Evolutionary conservation across 768 basidiomycete species (phyloP).

Genomic region (Phlebiopsis flavidoalba): DNA sequence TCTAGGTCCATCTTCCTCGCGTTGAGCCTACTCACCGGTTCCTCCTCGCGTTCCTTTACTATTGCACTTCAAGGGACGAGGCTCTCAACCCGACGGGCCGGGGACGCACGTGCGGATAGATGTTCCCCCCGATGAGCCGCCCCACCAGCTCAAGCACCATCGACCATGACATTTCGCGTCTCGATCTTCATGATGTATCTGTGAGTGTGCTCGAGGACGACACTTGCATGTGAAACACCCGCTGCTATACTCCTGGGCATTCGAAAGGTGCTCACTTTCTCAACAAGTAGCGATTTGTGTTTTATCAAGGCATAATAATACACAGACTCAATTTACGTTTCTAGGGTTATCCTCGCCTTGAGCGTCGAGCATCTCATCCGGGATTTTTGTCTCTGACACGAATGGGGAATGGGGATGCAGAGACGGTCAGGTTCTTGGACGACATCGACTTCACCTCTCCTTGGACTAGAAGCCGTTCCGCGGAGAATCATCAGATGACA

Average conservation of each 20-base stretch:
- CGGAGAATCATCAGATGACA: conserved; percentile 64
- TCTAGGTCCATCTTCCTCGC: conserved; percentile 84
- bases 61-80: conserved; percentile 1
- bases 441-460: conserved; percentile 85
- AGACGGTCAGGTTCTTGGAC: conserved; percentile 89
- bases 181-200: conserved; percentile 89
- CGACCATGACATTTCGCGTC: conserved; percentile 59
- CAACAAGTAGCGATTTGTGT: conserved; percentile 62
- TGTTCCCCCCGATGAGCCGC: conserved; percentile 15
- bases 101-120: not conserved
- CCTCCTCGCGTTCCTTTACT: conserved; percentile 75
- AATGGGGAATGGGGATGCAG: conserved; percentile 80
- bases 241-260: conserved; percentile 86
- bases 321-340: not conserved
- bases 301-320: not conserved
- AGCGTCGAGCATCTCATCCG: conserved; percentile 74
- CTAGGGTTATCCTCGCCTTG: conserved; percentile 76
- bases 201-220: conserved; percentile 88
- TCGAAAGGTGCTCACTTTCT: conserved; percentile 77
- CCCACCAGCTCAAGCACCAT: not conserved
- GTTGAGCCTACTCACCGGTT: conserved; percentile 89
- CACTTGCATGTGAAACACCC: conserved; percentile 63
- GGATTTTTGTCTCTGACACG: conserved; percentile 91
- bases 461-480: conserved; percentile 82
- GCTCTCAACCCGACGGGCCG: conserved; percentile 7